Percentiles rank a stretch among this genome's conserved stretches.
Conservation (phyloP, 1,139 yeast species). For the Yamadazyma buinensis region DNA sequence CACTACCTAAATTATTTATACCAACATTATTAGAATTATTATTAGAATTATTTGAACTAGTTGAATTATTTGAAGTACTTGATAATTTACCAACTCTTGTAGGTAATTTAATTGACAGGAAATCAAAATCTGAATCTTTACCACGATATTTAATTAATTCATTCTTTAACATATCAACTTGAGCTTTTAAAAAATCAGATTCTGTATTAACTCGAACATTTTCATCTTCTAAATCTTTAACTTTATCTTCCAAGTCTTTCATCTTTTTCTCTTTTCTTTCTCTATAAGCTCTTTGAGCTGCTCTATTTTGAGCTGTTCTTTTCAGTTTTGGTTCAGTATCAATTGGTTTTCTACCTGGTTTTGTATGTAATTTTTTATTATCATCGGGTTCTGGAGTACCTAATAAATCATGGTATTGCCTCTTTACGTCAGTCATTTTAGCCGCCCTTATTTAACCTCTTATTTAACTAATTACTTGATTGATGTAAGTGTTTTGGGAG, state of each 20-base stretch:
- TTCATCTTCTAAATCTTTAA: conserved; percentile 64
- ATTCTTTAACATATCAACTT: conserved; percentile 67
- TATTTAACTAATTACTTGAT: neutral
- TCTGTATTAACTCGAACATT: conserved; percentile 64
- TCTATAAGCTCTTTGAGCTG: conserved; percentile 95
- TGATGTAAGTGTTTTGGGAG: neutral
- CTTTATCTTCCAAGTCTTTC: conserved; percentile 82
- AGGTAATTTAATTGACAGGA: conserved; percentile 27
- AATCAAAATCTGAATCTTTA: conserved; percentile 22
- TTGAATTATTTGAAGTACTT: conserved; percentile 6
- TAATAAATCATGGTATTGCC: conserved; percentile 28
- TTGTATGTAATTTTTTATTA: conserved; percentile 37
- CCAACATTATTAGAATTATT: neutral
- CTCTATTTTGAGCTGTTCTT: conserved; percentile 94
- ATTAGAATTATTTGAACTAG: conserved; percentile 10
- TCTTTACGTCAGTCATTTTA: conserved; percentile 34
- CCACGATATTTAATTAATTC: conserved; percentile 70
- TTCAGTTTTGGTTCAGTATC: conserved; percentile 79
- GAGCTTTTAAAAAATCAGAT: conserved; percentile 68
- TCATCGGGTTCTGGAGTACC: conserved; percentile 22
- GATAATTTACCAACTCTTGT: conserved; percentile 31
- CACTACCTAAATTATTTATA: no score
- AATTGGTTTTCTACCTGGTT: conserved; percentile 65
- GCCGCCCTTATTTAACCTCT: neutral
- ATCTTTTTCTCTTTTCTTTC: conserved; percentile 88